These are phyloP conservation scores for Suillus subluteus DNA, from an alignment of 768 basidiomycete species.

Conservation along the genomic window DNA sequence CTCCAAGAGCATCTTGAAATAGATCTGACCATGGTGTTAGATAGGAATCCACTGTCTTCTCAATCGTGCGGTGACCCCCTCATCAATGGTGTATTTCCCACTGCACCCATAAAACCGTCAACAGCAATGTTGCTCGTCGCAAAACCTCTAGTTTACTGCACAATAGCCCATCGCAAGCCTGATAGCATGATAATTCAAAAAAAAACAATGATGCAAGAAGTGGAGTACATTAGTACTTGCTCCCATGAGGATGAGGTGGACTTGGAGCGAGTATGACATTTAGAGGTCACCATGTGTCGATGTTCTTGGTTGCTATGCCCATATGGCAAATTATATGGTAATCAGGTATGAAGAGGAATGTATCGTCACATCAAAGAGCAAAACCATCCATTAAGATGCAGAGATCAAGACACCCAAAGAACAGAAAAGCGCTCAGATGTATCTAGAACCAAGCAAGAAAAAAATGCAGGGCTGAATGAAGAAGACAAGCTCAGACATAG, in stretches of 20 bases:
- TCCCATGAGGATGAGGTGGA: not conserved
- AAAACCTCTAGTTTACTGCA: slow-evolving; percentile 35
- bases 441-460: slow-evolving; percentile 14
- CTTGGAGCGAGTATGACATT: slow-evolving; percentile 4
- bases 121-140: slow-evolving; percentile 47
- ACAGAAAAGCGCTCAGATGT: slow-evolving; percentile 2
- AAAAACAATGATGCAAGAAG: not conserved
- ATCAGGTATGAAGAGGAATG: slow-evolving; percentile 3
- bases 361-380: slow-evolving; percentile 5
- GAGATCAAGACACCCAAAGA: slow-evolving; percentile 3
- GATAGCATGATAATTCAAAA: slow-evolving; percentile 19
- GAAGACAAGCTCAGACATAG: slow-evolving; percentile 26
- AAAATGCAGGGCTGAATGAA: slow-evolving; percentile 32
- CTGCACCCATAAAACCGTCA: slow-evolving; percentile 82
- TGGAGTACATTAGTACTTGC: not conserved
- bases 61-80: slow-evolving; percentile 28
- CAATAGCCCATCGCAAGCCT: slow-evolving; percentile 38
- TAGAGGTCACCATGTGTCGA: not conserved
- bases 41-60: not conserved
- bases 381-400: slow-evolving; percentile 6
- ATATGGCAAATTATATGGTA: slow-evolving; percentile 7
- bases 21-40: slow-evolving; percentile 58
- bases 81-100: slow-evolving; percentile 94
- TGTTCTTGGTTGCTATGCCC: not conserved
- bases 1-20: slow-evolving; percentile 79